Evolutionary conservation across 257 asterid genomes (phyloP).

Genomic region (Phtheirospermum japonicum): DNA sequence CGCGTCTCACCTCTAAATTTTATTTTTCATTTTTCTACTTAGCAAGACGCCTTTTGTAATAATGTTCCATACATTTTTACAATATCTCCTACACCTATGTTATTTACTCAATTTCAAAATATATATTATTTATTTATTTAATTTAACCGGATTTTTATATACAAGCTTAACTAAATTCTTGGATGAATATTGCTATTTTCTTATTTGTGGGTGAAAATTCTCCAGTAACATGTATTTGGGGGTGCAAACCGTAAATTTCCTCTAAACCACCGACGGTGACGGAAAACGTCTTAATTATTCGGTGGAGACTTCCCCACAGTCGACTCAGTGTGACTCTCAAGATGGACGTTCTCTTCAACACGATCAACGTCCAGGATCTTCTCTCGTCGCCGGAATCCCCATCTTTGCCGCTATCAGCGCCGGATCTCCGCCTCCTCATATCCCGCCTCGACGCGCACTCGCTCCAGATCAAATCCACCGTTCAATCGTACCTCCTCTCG

Average conservation of each 20-base stretch:
- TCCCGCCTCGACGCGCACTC: conserved; percentile 79
- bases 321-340: conserved; percentile 25
- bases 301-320: conserved; percentile 26
- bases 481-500: conserved; percentile 69
- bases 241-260: background rate
- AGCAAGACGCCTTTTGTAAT: no score
- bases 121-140: no score
- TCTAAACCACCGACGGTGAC: no score
- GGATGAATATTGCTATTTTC: no score
- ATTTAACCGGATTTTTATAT: no score
- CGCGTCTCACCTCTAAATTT: no score
- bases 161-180: no score
- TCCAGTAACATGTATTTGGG: background rate
- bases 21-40: no score
- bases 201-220: background rate
- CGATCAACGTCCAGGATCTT: conserved; percentile 77
- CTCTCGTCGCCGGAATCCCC: conserved; percentile 64
- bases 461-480: conserved; percentile 74
- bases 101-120: no score
- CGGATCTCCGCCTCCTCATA: conserved; percentile 92
- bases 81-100: no score
- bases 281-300: conserved; percentile 5
- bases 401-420: conserved; percentile 74
- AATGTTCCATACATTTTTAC: no score
- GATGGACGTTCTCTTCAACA: conserved; percentile 60